These are phyloP conservation scores for Aspergillus costaricaensis DNA, from an alignment of 2,329 filamentous ascomycete genomes.

Conservation along the genomic window DNA sequence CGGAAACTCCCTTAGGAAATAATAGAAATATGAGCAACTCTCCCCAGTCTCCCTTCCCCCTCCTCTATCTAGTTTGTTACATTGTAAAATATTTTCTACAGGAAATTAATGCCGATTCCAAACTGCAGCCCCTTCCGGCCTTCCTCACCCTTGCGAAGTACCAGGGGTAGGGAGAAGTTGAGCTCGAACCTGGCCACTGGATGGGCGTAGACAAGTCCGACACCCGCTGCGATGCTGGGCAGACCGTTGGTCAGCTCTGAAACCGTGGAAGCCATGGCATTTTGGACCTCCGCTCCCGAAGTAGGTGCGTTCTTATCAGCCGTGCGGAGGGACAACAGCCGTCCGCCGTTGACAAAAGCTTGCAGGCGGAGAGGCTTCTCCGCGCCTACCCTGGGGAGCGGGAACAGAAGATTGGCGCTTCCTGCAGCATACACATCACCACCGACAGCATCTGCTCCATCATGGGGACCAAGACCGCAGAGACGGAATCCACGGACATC, in stretches of 20 bases:
- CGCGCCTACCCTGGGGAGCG: slow-evolving; percentile 76
- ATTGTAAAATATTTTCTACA: slow-evolving; percentile 57
- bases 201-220: slow-evolving; percentile 93
- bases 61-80: slow-evolving; percentile 16
- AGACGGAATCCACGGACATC: slow-evolving; percentile 93
- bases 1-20: background rate
- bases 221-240: slow-evolving; percentile 81
- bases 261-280: slow-evolving; percentile 59
- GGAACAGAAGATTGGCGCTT: slow-evolving; percentile 80
- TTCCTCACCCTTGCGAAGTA: slow-evolving; percentile 79
- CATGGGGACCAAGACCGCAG: slow-evolving; percentile 83
- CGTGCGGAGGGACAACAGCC: slow-evolving; percentile 73
- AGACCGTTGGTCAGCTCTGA: slow-evolving; percentile 71
- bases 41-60: background rate
- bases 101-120: slow-evolving; percentile 93
- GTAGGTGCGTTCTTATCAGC: slow-evolving; percentile 51
- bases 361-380: slow-evolving; percentile 86
- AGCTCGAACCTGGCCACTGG: slow-evolving; percentile 91
- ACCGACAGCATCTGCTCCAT: slow-evolving; percentile 81
- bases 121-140: slow-evolving; percentile 89
- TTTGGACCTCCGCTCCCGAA: slow-evolving; percentile 48
- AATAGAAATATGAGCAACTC: background rate
- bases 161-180: slow-evolving; percentile 88
- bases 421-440: slow-evolving; percentile 91
- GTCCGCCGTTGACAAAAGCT: slow-evolving; percentile 86